A percentile compares a stretch with the other conserved stretches of the same genome.
Conservation (phyloP, 1,284 basidiomycete genomes). For the Ustilago bromivora region DNA sequence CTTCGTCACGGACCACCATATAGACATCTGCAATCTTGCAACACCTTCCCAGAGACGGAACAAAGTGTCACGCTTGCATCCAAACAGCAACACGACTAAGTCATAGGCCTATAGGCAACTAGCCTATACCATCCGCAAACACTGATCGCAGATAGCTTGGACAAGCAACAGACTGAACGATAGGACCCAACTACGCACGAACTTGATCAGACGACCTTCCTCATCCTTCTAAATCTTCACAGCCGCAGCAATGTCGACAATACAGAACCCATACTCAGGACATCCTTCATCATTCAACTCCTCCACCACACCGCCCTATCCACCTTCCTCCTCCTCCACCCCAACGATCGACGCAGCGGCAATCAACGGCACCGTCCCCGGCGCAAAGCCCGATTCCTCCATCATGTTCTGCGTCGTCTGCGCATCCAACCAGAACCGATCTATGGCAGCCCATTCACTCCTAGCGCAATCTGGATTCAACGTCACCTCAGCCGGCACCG, state of each 20-base stretch:
- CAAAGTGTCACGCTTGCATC: background rate
- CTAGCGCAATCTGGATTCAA: slow-evolving; percentile 85
- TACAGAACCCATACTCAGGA: slow-evolving; percentile 31
- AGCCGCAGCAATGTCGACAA: slow-evolving; percentile 12
- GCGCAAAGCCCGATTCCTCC: slow-evolving; percentile 26
- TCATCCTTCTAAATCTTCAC: background rate
- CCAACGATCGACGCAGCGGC: slow-evolving; percentile 19
- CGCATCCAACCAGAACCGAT: slow-evolving; percentile 97
- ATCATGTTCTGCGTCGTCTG: slow-evolving; percentile 91
- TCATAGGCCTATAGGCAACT: too few relatives aligned
- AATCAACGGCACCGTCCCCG: slow-evolving; percentile 21
- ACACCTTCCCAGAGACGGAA: background rate
- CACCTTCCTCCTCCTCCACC: slow-evolving; percentile 12
- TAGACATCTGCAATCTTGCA: background rate
- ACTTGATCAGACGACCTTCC: background rate
- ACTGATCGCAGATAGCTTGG: too few relatives aligned
- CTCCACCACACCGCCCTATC: slow-evolving; percentile 20
- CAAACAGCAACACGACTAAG: background rate
- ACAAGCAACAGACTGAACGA: background rate
- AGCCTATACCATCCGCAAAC: too few relatives aligned
- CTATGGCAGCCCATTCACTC: slow-evolving; percentile 97
- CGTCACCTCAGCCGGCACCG: slow-evolving; percentile 94
- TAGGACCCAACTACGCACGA: background rate
- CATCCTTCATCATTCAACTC: slow-evolving; percentile 10
- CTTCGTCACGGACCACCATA: background rate